Evolutionary conservation across 2,329 filamentous ascomycete species (phyloP).

Genomic region (Colletotrichum tamarilloi): DNA sequence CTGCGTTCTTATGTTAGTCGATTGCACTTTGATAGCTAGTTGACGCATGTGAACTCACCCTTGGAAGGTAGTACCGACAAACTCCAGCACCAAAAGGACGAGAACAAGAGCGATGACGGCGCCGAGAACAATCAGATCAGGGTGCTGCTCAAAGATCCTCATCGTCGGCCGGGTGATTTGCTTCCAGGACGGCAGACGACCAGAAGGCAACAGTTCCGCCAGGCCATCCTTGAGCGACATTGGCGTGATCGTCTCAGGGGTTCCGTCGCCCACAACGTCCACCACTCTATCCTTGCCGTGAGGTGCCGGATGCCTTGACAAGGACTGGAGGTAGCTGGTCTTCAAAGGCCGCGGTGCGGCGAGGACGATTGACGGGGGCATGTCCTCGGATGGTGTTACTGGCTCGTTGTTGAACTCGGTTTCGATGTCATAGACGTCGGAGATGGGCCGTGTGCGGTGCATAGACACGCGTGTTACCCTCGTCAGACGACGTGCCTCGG

Average conservation of each 20-base stretch:
- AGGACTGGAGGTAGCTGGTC: conserved; percentile 33
- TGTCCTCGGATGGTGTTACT: conserved; percentile 17
- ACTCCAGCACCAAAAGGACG: conserved; percentile 26
- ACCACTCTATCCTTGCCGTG: conserved; percentile 25
- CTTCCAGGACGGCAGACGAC: conserved; percentile 19
- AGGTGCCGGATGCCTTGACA: conserved; percentile 8
- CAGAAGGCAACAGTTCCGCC: conserved; percentile 16
- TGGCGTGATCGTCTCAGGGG: conserved; percentile 25
- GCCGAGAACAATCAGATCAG: conserved; percentile 31
- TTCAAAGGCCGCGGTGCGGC: conserved; percentile 26
- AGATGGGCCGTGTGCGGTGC: not conserved
- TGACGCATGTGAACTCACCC: conserved; percentile 7
- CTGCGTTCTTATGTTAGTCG: not conserved
- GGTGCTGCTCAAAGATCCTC: conserved; percentile 29
- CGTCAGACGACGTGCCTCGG: conserved; percentile 19
- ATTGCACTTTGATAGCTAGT: not conserved
- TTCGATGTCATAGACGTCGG: conserved; percentile 1
- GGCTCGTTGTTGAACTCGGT: conserved; percentile 29
- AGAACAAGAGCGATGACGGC: conserved; percentile 27
- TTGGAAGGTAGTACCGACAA: conserved; percentile 28
- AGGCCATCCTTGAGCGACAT: conserved; percentile 21
- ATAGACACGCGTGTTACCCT: conserved; percentile 8
- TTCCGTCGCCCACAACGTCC: conserved; percentile 31
- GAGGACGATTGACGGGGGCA: conserved; percentile 28
- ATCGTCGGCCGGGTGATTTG: not conserved